A percentile compares a stretch with the other conserved stretches of the same genome.
Evolutionary conservation across 768 basidiomycete species (phyloP).

Genomic region (Phanerodontia chrysosporium): DNA sequence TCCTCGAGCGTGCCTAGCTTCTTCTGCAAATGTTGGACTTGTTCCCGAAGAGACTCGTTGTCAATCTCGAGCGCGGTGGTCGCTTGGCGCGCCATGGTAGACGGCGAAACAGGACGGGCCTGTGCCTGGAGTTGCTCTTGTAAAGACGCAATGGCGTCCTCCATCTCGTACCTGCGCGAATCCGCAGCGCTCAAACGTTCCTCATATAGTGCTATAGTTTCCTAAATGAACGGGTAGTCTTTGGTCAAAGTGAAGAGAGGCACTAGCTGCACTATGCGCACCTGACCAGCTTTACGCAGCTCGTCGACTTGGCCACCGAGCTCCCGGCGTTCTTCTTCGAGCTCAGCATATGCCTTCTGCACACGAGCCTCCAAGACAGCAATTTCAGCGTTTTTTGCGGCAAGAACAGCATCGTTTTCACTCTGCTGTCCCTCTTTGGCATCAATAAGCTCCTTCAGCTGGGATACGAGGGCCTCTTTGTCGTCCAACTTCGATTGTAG

Average conservation of each 20-base stretch:
- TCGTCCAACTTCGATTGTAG: constrained; percentile 42
- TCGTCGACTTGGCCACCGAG: constrained; percentile 75
- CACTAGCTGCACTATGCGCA: constrained; percentile 26
- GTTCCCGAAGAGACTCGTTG: constrained; percentile 87
- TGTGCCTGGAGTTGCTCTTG: constrained; percentile 45
- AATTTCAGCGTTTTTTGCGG: constrained; percentile 60
- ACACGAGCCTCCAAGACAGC: constrained; percentile 45
- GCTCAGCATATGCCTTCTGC: constrained; percentile 40
- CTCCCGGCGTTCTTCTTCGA: constrained; percentile 60
- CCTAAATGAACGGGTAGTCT: constrained; percentile 38
- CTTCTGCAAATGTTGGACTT: constrained; percentile 82
- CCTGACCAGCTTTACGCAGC: constrained; percentile 84
- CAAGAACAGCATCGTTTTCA: constrained; percentile 46
- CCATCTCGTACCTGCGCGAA: constrained; percentile 71
- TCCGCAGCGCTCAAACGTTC: constrained; percentile 75
- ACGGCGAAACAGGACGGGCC: constrained; percentile 31
- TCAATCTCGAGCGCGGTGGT: constrained; percentile 86
- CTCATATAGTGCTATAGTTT: constrained; percentile 94
- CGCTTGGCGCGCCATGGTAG: constrained; percentile 34
- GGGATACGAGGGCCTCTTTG: constrained; percentile 38
- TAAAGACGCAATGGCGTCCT: constrained; percentile 54
- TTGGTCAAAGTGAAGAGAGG: background rate
- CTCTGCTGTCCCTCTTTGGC: constrained; percentile 46
- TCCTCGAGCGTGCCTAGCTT: constrained; percentile 79
- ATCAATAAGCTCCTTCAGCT: constrained; percentile 49